Conservation (phyloP, 1,284 basidiomycete species). For the Ceratobasidium sp. region DNA sequence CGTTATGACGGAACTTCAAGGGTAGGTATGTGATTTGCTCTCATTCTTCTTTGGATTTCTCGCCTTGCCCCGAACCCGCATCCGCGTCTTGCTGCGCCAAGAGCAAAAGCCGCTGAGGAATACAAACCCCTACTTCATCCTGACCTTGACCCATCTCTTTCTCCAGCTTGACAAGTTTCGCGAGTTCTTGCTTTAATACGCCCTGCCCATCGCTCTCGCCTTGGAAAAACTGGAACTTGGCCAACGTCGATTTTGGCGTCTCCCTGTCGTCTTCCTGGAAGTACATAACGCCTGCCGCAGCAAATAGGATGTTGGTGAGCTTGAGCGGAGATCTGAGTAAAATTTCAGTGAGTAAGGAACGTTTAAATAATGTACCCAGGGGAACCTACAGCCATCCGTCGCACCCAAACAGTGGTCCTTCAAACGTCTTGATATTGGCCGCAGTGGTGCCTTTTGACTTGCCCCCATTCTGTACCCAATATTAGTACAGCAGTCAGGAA, state of each 20-base stretch:
- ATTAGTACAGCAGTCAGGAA: too few relatives aligned
- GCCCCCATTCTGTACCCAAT: background rate
- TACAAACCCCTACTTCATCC: constrained; percentile 1
- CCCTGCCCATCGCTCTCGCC: constrained; percentile 15
- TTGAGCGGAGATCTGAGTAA: constrained; percentile 19
- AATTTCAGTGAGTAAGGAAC: background rate
- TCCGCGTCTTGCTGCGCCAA: constrained; percentile 3
- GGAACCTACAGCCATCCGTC: constrained; percentile 37
- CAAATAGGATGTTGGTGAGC: constrained; percentile 13
- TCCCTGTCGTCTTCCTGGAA: constrained; percentile 11
- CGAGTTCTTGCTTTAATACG: background rate
- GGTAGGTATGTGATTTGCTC: too few relatives aligned
- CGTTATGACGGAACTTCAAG: too few relatives aligned
- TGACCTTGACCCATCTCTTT: background rate
- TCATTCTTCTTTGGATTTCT: too few relatives aligned
- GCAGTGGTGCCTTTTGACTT: constrained; percentile 2
- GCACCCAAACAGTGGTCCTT: constrained; percentile 23
- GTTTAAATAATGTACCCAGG: too few relatives aligned
- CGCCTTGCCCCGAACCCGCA: too few relatives aligned
- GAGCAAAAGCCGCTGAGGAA: constrained; percentile 7
- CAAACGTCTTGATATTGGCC: constrained; percentile 6
- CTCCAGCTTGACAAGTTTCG: constrained; percentile 4
- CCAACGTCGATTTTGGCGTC: background rate
- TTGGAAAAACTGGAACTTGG: constrained; percentile 20
- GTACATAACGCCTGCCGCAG: background rate